A percentile compares a stretch with the other conserved stretches of the same genome.
These are phyloP conservation scores for Sporobolomyces pararoseus DNA, from an alignment of 768 basidiomycete genomes.

Conservation along the genomic window DNA sequence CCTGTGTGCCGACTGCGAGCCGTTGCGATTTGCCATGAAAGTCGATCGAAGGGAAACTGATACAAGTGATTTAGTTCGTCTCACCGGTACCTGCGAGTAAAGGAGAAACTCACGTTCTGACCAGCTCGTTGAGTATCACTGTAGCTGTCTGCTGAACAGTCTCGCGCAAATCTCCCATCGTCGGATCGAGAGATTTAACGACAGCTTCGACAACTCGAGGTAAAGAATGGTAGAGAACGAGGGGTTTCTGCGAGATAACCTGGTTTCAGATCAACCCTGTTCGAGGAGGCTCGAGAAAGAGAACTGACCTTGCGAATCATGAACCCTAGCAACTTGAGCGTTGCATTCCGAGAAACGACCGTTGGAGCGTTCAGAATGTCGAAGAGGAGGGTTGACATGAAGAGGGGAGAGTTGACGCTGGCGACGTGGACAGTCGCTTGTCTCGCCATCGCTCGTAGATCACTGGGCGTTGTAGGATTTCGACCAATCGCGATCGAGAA, in stretches of 20 bases:
- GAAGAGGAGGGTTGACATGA: slow-evolving; percentile 88
- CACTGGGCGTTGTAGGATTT: slow-evolving; percentile 58
- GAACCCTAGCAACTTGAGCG: slow-evolving; percentile 89
- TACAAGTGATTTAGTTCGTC: no score
- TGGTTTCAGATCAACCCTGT: no score
- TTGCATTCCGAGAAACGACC: slow-evolving; percentile 73
- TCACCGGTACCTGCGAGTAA: no score
- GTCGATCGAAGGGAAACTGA: slow-evolving; percentile 69
- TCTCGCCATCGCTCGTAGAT: slow-evolving; percentile 71
- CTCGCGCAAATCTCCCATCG: slow-evolving; percentile 63
- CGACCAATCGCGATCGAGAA: slow-evolving; percentile 72
- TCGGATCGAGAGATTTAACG: slow-evolving; percentile 93
- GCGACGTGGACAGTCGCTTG: slow-evolving; percentile 81
- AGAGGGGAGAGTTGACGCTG: slow-evolving; percentile 72
- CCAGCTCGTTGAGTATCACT: slow-evolving; percentile 90
- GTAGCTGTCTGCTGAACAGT: slow-evolving; percentile 86
- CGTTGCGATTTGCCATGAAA: slow-evolving; percentile 84
- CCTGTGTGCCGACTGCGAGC: slow-evolving; percentile 85
- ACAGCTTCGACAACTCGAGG: slow-evolving; percentile 88
- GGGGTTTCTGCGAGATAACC: slow-evolving; percentile 68
- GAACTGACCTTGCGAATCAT: slow-evolving; percentile 68
- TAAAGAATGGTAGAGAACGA: slow-evolving; percentile 76
- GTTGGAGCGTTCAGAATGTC: slow-evolving; percentile 73
- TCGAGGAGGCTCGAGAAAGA: no score
- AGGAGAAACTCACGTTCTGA: slow-evolving; percentile 65